phyloP scores from a whole-genome alignment of 2,329 filamentous ascomycete species.

The Sporothrix luriei region DNA sequence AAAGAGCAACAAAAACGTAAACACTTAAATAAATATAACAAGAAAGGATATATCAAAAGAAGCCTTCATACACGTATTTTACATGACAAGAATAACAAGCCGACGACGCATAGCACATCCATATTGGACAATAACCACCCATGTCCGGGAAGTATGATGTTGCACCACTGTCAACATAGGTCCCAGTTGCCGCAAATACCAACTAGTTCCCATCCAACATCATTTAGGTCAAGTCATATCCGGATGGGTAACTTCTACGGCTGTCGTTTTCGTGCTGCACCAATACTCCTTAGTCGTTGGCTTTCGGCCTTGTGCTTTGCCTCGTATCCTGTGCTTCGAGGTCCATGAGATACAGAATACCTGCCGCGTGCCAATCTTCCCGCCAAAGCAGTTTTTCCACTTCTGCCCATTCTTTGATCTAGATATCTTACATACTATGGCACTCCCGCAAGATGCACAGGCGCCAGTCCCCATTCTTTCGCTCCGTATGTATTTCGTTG shows the following conservation, averaged over 20 bases:
- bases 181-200: no score
- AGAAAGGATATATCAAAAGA: background rate
- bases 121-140: background rate
- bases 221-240: background rate
- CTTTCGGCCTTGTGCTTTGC: background rate
- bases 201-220: no score
- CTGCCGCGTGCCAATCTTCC: background rate
- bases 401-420: background rate
- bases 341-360: background rate
- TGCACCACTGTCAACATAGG: no score
- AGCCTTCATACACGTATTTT: background rate
- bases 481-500: background rate
- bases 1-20: background rate
- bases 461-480: background rate
- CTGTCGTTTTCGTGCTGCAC: slow-evolving; percentile 10
- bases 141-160: background rate
- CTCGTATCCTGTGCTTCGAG: background rate
- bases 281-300: background rate
- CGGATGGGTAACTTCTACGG: background rate
- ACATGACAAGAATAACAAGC: background rate
- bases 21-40: no score
- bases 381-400: background rate
- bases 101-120: background rate
- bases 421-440: background rate
- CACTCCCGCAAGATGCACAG: background rate